These are phyloP conservation scores for Ambrosiella cleistominuta DNA, from an alignment of 2,329 filamentous ascomycete species.

Conservation along the genomic window DNA sequence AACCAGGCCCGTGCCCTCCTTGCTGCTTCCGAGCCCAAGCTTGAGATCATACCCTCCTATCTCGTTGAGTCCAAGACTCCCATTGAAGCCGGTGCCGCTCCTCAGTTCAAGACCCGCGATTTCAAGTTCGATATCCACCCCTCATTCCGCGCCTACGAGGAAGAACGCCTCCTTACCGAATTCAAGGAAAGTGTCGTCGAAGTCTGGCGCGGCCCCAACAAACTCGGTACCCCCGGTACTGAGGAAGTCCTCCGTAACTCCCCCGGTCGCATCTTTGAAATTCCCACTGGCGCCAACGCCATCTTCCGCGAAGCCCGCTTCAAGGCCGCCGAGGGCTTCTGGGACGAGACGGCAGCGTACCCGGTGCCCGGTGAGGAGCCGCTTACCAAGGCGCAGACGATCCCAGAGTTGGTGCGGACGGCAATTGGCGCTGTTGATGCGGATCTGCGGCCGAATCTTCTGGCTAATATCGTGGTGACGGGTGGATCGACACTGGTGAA, in stretches of 20 bases:
- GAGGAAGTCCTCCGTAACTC: constrained; percentile 57
- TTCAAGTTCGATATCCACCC: constrained; percentile 44
- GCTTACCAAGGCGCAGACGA: constrained; percentile 56
- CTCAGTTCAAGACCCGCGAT: constrained; percentile 57
- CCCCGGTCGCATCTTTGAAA: constrained; percentile 80
- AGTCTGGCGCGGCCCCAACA: constrained; percentile 69
- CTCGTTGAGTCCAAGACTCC: constrained; percentile 73
- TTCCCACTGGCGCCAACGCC: constrained; percentile 92
- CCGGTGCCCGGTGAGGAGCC: constrained; percentile 24
- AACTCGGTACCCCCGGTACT: constrained; percentile 47
- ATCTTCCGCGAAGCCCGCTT: constrained; percentile 83
- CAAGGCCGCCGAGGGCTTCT: constrained; percentile 73
- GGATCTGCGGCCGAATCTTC: constrained; percentile 65
- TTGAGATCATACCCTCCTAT: constrained; percentile 69
- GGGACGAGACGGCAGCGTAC: constrained; percentile 66
- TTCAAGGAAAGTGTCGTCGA: constrained; percentile 98
- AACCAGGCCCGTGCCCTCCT: constrained; percentile 73
- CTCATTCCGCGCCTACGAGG: constrained; percentile 68
- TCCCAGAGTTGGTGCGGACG: constrained; percentile 65
- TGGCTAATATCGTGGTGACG: constrained; percentile 83
- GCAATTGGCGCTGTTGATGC: constrained; percentile 69
- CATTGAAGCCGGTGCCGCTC: constrained; percentile 68
- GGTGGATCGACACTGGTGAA: constrained; percentile 76
- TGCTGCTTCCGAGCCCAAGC: constrained; percentile 38
- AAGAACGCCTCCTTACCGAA: constrained; percentile 82